Conservation (phyloP, 2,329 filamentous ascomycete genomes). For the Neophaeococcomyces mojaviensis region DNA sequence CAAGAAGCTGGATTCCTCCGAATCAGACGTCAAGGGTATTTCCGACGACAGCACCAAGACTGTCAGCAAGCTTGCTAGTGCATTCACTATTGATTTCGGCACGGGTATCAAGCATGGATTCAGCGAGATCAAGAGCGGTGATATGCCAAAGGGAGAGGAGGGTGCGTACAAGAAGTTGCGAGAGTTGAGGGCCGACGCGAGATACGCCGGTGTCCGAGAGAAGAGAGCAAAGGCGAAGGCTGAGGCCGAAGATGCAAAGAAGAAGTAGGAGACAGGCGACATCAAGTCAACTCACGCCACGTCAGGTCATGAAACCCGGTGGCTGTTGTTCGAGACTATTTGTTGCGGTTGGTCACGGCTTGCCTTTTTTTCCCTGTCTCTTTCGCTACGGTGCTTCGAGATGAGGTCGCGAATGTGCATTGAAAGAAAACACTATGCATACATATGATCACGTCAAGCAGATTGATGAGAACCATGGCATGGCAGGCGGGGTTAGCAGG, state of each 20-base stretch:
- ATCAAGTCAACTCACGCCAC: no score
- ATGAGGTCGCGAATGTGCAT: no score
- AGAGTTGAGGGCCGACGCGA: slow-evolving; percentile 72
- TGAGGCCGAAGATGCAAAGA: slow-evolving; percentile 54
- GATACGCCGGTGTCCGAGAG: slow-evolving; percentile 75
- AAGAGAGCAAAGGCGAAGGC: slow-evolving; percentile 86
- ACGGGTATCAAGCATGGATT: slow-evolving; percentile 47
- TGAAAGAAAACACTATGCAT: no score
- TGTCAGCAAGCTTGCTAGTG: slow-evolving; percentile 46
- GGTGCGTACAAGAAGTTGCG: slow-evolving; percentile 83
- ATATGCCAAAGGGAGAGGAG: slow-evolving; percentile 71
- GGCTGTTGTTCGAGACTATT: no score
- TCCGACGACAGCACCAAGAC: slow-evolving; percentile 49
- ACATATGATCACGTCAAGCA: no score
- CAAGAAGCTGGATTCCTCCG: slow-evolving; percentile 85
- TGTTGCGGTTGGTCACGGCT: background rate
- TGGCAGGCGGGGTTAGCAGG: no score
- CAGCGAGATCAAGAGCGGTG: slow-evolving; percentile 72
- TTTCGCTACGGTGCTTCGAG: background rate
- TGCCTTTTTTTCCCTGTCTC: background rate
- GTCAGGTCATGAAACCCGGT: no score
- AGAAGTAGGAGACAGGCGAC: slow-evolving; percentile 37
- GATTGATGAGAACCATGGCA: no score
- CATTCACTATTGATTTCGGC: slow-evolving; percentile 67
- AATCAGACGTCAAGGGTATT: slow-evolving; percentile 70